Evolutionary conservation across 2,329 filamentous ascomycete species (phyloP), one percentile per base, ranked within the genome.

Genomic region (Sclerotinia minor): DNA sequence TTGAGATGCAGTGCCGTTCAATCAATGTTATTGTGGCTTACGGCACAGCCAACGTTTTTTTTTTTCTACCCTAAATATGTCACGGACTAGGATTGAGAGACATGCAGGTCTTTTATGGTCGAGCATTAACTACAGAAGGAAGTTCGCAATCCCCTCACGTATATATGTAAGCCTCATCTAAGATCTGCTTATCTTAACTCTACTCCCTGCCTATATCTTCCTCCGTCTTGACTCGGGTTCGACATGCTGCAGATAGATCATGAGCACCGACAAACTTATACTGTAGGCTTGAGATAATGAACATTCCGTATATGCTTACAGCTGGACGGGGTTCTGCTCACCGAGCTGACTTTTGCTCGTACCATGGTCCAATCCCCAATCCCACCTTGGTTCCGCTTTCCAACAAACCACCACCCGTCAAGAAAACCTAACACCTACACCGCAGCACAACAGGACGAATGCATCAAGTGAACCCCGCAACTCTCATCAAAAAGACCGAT

Each of bases 41-140:
- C 64, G 64, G 53, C 63, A 65, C 41, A 66, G 45, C 44, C 29
- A 45, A 55, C 64, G 64, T 66, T 66, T 41, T 54, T 66, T 66
- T 41, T 54, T 38, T 59, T 41, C 52, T 32, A 47, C 52, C 63
- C 24, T 26, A 32, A 59, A n/a, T 21, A 60, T 32, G 26, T 49
- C 26, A 49, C 44, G 11, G 44, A 49, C 58, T 49, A 35, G 58
- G 58, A 60, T 60, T 26, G n/a, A 60, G 26, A 60, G 26, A 35
- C 58, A 60, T 49, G 17, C 58, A 60, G 44, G 21, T 35, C 32
- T 24, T 57, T 54, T 29, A 41, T 57, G 24, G 7, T 41, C 53
- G 38, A 41, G 38, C 38, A 41, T 41, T 41, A 32, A 47, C 58
- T 44, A 35, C 19, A n/a, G 21, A 35, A 60, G 29, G 13, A 32